Conservation (phyloP, 2,329 filamentous ascomycete species). For the Fusarium odoratissimum region DNA sequence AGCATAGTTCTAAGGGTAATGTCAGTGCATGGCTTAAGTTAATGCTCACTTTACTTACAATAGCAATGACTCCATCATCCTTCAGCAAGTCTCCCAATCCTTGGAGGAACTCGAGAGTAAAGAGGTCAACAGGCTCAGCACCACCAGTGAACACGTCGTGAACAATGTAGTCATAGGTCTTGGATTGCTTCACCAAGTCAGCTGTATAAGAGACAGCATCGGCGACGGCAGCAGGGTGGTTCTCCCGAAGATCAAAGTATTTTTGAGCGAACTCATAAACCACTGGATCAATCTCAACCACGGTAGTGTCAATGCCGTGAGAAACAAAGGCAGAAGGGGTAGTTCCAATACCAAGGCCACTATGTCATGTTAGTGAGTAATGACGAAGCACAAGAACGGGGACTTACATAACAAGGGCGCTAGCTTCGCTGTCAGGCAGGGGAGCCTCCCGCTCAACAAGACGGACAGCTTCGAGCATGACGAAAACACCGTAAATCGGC, state of each 20-base stretch:
- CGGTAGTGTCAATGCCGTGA: conserved; percentile 91
- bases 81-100: conserved; percentile 78
- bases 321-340: conserved; percentile 86
- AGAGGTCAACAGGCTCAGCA: conserved; percentile 88
- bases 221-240: conserved; percentile 82
- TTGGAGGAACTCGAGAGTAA: conserved; percentile 85
- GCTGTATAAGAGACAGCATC: conserved; percentile 81
- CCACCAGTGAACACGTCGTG: conserved; percentile 99
- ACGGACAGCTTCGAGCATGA: conserved; percentile 91
- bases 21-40: conserved; percentile 25
- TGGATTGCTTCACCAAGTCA: conserved; percentile 55
- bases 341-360: conserved; percentile 91
- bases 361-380: conserved; percentile 49
- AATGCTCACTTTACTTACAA: conserved; percentile 66
- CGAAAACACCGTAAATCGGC: conserved; percentile 95
- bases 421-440: conserved; percentile 72
- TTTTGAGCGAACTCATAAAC: conserved; percentile 85
- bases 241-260: conserved; percentile 83
- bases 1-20: conserved; percentile 81
- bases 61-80: conserved; percentile 84
- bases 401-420: conserved; percentile 85
- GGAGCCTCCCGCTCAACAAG: conserved; percentile 72
- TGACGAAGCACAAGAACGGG: neutral
- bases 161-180: conserved; percentile 88
- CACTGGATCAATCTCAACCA: conserved; percentile 93